Conservation (phyloP, 2,329 filamentous ascomycete species). For the Fusarium sp. region DNA sequence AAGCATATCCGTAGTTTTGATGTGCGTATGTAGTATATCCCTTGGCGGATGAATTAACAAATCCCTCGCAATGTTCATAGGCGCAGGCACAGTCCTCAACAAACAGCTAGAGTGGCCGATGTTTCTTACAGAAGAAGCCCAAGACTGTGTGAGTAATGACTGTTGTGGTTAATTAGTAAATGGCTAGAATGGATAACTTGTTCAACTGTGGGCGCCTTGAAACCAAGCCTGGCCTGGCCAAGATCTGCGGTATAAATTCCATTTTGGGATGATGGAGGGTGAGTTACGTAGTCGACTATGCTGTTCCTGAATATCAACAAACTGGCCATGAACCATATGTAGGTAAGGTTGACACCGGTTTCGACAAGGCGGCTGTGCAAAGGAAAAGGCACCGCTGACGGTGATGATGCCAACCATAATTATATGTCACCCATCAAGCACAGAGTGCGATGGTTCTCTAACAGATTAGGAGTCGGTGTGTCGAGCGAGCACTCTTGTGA, state of each 20-base stretch:
- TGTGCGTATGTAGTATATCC: not conserved
- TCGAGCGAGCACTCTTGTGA: not conserved
- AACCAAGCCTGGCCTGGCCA: conserved; percentile 17
- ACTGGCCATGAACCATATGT: conserved; percentile 5
- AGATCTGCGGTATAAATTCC: conserved; percentile 32
- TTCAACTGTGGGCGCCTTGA: conserved; percentile 18
- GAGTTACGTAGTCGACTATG: conserved; percentile 15
- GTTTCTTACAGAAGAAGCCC: not conserved
- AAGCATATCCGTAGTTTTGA: conserved; percentile 1
- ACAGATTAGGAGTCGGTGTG: not conserved
- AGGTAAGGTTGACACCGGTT: conserved; percentile 14
- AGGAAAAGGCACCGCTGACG: conserved; percentile 1
- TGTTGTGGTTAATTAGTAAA: conserved; percentile 15
- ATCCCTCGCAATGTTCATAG: not conserved
- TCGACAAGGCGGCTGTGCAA: not conserved
- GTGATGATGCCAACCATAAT: not conserved
- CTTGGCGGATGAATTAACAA: not conserved
- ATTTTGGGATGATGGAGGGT: conserved; percentile 21
- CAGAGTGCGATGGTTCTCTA: not conserved
- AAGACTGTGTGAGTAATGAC: not conserved
- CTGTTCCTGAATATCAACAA: conserved; percentile 37
- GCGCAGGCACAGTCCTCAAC: not conserved
- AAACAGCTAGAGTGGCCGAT: not conserved
- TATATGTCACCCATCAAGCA: not conserved
- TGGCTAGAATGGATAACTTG: conserved; percentile 25